A percentile compares a stretch with the other conserved stretches of the same genome.
These are phyloP conservation scores for Pythium periplocum DNA, from an alignment of 352 stramenopile genomes.

Conservation along the genomic window DNA sequence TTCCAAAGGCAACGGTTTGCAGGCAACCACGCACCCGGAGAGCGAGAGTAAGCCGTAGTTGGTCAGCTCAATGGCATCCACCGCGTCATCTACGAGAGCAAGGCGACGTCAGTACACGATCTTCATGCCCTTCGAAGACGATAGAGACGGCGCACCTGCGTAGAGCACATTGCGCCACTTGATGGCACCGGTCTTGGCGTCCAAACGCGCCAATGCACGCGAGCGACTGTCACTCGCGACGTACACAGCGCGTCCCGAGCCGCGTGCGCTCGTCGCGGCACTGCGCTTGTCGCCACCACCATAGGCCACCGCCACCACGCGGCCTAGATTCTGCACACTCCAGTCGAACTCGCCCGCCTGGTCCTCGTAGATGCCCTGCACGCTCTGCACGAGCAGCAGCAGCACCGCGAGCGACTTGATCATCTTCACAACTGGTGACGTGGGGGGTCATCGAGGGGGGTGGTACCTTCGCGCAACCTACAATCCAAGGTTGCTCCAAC, in stretches of 20 bases:
- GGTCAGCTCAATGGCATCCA: slow-evolving; percentile 67
- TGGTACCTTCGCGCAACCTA: no score
- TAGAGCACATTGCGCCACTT: slow-evolving; percentile 74
- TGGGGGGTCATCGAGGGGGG: no score
- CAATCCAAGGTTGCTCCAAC: no score
- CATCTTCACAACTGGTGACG: no score
- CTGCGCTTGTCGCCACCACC: slow-evolving; percentile 35
- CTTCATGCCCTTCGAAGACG: background rate
- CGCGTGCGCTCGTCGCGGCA: slow-evolving; percentile 28
- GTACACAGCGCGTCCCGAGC: slow-evolving; percentile 51
- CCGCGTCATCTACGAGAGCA: slow-evolving; percentile 32
- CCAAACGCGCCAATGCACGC: slow-evolving; percentile 56
- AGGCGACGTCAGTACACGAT: background rate
- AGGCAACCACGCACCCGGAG: slow-evolving; percentile 37
- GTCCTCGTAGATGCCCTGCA: slow-evolving; percentile 58
- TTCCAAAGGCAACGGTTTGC: background rate
- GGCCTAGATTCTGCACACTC: slow-evolving; percentile 59
- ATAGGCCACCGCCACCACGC: slow-evolving; percentile 41
- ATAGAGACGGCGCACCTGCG: slow-evolving; percentile 19
- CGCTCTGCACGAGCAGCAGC: slow-evolving; percentile 10
- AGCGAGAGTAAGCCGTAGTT: slow-evolving; percentile 60
- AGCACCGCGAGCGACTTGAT: slow-evolving; percentile 2
- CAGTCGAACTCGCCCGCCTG: slow-evolving; percentile 80
- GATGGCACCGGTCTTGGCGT: slow-evolving; percentile 61
- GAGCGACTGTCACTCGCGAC: slow-evolving; percentile 59